Evolutionary conservation across 2,329 filamentous ascomycete species (phyloP).

Genomic region (Aspergillus texensis): DNA sequence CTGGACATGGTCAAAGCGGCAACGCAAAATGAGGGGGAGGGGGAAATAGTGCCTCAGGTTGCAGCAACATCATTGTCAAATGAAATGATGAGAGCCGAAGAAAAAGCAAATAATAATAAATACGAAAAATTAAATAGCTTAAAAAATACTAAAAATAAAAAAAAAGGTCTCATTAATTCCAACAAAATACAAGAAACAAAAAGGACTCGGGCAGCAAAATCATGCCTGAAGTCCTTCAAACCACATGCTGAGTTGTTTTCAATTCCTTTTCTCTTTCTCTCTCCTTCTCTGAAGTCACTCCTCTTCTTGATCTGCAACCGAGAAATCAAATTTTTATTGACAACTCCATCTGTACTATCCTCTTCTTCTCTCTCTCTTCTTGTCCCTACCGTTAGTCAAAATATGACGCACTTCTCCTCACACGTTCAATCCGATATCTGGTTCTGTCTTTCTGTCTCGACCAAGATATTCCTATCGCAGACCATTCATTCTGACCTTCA

Average conservation of each 20-base stretch:
- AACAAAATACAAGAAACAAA: neutral
- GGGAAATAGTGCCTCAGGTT: slow-evolving; percentile 18
- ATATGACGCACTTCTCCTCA: slow-evolving; percentile 38
- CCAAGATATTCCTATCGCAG: neutral
- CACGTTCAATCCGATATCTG: slow-evolving; percentile 27
- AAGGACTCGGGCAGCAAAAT: slow-evolving; percentile 10
- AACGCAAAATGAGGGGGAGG: slow-evolving; percentile 24
- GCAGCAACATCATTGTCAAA: slow-evolving; percentile 1
- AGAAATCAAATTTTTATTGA: neutral
- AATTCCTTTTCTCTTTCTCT: slow-evolving; percentile 7
- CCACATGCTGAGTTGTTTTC: slow-evolving; percentile 8
- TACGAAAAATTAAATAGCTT: slow-evolving; percentile 5
- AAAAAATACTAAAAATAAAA: slow-evolving; percentile 8
- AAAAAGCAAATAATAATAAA: neutral
- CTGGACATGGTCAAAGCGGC: slow-evolving; percentile 18
- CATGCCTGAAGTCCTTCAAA: slow-evolving; percentile 7
- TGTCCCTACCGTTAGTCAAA: slow-evolving; percentile 21
- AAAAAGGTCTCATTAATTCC: neutral
- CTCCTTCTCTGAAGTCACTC: slow-evolving; percentile 9
- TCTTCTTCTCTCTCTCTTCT: no score
- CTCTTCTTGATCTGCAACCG: neutral
- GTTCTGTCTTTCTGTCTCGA: slow-evolving; percentile 31
- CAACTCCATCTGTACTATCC: slow-evolving; percentile 8
- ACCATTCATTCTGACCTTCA: slow-evolving; percentile 1
- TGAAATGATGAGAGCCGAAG: neutral